These are phyloP conservation scores for Mortierella antarctica DNA, from an alignment of 192 early-diverging fungal species.

Conservation along the genomic window DNA sequence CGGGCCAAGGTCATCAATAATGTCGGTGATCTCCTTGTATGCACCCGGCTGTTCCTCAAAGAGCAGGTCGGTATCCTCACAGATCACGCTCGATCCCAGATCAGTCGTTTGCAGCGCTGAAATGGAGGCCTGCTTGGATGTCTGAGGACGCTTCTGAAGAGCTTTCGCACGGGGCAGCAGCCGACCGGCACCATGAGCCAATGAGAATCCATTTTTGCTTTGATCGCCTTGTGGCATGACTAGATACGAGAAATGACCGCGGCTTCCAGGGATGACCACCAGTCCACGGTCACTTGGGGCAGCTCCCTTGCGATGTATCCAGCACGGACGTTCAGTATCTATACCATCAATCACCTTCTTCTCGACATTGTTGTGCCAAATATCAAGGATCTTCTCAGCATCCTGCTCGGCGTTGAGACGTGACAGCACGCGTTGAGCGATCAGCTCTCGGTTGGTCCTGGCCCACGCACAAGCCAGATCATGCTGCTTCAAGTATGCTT, in stretches of 20 bases:
- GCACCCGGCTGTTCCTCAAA: constrained; percentile 69
- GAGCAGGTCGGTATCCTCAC: constrained; percentile 63
- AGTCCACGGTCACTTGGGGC: constrained; percentile 64
- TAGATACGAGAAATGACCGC: constrained; percentile 67
- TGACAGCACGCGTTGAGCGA: constrained; percentile 61
- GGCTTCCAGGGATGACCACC: constrained; percentile 68
- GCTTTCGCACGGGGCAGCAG: constrained; percentile 59
- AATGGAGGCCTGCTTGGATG: constrained; percentile 45
- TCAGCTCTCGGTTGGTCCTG: constrained; percentile 61
- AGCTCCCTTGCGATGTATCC: constrained; percentile 70
- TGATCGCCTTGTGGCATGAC: constrained; percentile 59
- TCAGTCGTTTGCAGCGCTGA: constrained; percentile 50
- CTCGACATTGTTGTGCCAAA: constrained; percentile 69
- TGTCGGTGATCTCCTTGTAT: constrained; percentile 68
- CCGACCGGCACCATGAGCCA: constrained; percentile 72
- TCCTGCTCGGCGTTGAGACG: constrained; percentile 47
- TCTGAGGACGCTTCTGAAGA: constrained; percentile 32
- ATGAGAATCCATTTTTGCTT: constrained; percentile 59
- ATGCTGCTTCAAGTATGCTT: constrained; percentile 59
- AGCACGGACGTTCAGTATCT: constrained; percentile 28
- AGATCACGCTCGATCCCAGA: constrained; percentile 65
- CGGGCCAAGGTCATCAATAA: constrained; percentile 60
- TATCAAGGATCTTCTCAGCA: constrained; percentile 59
- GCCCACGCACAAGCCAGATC: constrained; percentile 64
- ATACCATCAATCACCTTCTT: constrained; percentile 28